Base-by-base conservation (phyloP, 75 land plant genomes). In the Ceratopteris richardii region DNA sequence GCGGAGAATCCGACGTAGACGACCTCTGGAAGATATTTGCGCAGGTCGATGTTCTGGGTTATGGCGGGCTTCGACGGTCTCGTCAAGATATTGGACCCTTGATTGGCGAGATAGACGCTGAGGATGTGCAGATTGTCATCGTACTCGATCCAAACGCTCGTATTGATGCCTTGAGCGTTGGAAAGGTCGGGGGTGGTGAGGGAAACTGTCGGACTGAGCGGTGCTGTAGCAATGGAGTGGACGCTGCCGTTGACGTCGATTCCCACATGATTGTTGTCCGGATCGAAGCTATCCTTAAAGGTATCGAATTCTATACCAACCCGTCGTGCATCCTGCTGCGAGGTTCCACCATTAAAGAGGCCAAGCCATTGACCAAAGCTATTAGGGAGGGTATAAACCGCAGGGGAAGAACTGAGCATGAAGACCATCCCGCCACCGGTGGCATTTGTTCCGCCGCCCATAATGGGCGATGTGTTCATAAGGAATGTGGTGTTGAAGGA, bases 1-100 rank as follows among this genome's bases (percentile, higher is more conserved):
- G 69, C 88, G 0, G 85, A 55, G 67, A 85, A 85, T 0, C 82
- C 85, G 57, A 85, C 69, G 50, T 82, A 82, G 12, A 78, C 71
- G 0, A 58, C 0, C 57, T 78, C 44, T 14, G 18, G 40, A 0
- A 82, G 60, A 23, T 51, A 0, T 0, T 19, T 11, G 13, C 62
- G 43, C 33, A 82, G 56, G 43, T 81, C 74, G 30, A 84, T 21
- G 19, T 44, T 14, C 31, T 28, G 21, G 10, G 18, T 26, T 16
- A 77, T 20, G 12, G 67, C 52, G 12, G 71, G 63, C 10, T 16
- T 29, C 12, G 56, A 0, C 23, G 69, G 71, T 51, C 29, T 64
- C 17, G 3, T 21, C 3, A 5, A 18, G 13, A n/a, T 54, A 4
- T 17, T 1, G 13, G 50, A 46, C 14, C 50, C 50, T 46, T 46